These are phyloP conservation scores for Friedmanniomyces endolithicus DNA, from an alignment of 495 filamentous ascomycete genomes.

Conservation along the genomic window DNA sequence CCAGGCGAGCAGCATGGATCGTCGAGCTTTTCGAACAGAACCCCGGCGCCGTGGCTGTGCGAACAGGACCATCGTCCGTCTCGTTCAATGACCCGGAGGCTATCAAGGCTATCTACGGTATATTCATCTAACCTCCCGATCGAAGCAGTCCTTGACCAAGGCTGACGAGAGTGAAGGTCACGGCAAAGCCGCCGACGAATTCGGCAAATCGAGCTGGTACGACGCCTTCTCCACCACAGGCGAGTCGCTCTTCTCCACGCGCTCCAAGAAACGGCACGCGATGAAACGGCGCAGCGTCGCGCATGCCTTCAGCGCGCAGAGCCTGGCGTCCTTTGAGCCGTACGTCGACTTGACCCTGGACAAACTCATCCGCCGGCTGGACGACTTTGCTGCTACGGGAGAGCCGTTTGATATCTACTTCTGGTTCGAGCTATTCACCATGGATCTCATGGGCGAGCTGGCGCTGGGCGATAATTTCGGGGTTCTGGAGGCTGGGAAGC, in stretches of 20 bases:
- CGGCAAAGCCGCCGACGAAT: slow-evolving; percentile 6
- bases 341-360: slow-evolving; percentile 12
- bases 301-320: slow-evolving; percentile 12
- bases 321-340: slow-evolving; percentile 15
- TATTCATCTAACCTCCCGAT: neutral
- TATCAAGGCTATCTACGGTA: slow-evolving; percentile 19
- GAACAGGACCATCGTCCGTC: slow-evolving; percentile 16
- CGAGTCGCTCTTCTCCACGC: slow-evolving; percentile 12
- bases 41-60: slow-evolving; percentile 15
- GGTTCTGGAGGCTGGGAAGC: slow-evolving; percentile 13
- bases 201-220: slow-evolving; percentile 21
- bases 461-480: slow-evolving; percentile 19
- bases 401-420: slow-evolving; percentile 18
- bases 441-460: slow-evolving; percentile 21
- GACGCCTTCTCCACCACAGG: slow-evolving; percentile 19
- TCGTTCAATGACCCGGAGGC: slow-evolving; percentile 22
- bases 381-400: slow-evolving; percentile 1
- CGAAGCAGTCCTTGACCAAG: neutral
- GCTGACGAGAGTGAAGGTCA: neutral
- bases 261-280: slow-evolving; percentile 18
- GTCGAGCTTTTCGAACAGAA: slow-evolving; percentile 11
- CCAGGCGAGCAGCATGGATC: slow-evolving; percentile 14
- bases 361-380: slow-evolving; percentile 11
- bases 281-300: slow-evolving; percentile 17
- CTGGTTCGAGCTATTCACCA: slow-evolving; percentile 21